phyloP scores from a whole-genome alignment of 2,329 filamentous ascomycete genomes.

The Intubia oerlemansii region DNA sequence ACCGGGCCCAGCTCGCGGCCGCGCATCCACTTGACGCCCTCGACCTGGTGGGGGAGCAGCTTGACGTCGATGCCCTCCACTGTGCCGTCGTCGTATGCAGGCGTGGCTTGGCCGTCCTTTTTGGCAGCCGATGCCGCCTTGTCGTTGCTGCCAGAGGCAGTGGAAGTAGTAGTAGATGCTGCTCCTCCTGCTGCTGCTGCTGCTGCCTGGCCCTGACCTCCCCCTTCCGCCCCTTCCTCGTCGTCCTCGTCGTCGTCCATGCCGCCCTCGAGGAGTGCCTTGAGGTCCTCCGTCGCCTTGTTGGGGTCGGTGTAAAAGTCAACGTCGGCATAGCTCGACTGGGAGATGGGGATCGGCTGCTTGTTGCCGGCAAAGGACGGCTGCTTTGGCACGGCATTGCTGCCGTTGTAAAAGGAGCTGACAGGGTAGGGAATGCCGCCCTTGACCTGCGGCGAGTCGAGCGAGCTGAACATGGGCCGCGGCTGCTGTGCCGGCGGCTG shows the following conservation, averaged over 20 bases:
- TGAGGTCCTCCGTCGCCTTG: constrained; percentile 56
- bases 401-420: constrained; percentile 9
- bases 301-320: constrained; percentile 43
- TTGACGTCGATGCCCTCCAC: constrained; percentile 71
- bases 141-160: neutral
- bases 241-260: constrained; percentile 53
- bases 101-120: neutral
- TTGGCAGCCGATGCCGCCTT: no score
- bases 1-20: constrained; percentile 73
- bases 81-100: constrained; percentile 20
- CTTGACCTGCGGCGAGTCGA: constrained; percentile 11
- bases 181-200: no score
- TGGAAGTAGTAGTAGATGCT: no score
- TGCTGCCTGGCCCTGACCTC: neutral
- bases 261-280: constrained; percentile 61
- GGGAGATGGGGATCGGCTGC: neutral
- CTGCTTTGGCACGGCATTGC: constrained; percentile 6
- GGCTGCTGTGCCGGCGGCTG: constrained; percentile 24
- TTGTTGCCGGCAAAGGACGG: neutral
- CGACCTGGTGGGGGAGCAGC: constrained; percentile 80
- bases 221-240: constrained; percentile 16
- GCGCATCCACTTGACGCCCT: constrained; percentile 88
- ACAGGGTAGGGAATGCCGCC: constrained; percentile 7
- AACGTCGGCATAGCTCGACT: constrained; percentile 3
- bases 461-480: constrained; percentile 26